Evolutionary conservation across 495 filamentous ascomycete species (phyloP).

Genomic region (Sabuloglossum arenarium): DNA sequence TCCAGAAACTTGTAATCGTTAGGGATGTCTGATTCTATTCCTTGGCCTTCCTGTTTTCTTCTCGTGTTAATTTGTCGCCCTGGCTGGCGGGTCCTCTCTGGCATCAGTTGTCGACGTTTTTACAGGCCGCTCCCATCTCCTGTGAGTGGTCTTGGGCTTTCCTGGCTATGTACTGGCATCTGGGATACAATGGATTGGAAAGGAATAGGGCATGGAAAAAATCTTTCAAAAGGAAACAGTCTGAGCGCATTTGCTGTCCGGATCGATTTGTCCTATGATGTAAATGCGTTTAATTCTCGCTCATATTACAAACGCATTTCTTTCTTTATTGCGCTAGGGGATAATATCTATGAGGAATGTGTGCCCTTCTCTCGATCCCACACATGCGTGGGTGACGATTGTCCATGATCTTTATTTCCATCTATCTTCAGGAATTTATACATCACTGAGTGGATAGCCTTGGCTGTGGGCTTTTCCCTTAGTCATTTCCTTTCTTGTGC

Average conservation of each 20-base stretch:
- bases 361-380: background rate
- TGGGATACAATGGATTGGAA: conserved; percentile 1
- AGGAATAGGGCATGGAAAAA: background rate
- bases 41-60: background rate
- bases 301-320: background rate
- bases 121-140: background rate
- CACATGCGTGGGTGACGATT: background rate
- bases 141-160: background rate
- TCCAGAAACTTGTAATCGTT: background rate
- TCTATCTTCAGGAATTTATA: background rate
- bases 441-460: background rate
- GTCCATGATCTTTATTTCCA: background rate
- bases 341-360: background rate
- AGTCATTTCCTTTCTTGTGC: background rate
- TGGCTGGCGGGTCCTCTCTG: background rate
- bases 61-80: background rate
- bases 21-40: background rate
- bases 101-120: background rate
- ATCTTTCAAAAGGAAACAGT: background rate
- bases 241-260: background rate
- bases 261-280: background rate
- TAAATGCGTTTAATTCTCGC: background rate
- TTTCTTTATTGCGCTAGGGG: background rate
- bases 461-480: background rate
- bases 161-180: conserved; percentile 1